phyloP scores from a whole-genome alignment of 2,329 filamentous ascomycete genomes.

The Colletotrichum tamarilloi region DNA sequence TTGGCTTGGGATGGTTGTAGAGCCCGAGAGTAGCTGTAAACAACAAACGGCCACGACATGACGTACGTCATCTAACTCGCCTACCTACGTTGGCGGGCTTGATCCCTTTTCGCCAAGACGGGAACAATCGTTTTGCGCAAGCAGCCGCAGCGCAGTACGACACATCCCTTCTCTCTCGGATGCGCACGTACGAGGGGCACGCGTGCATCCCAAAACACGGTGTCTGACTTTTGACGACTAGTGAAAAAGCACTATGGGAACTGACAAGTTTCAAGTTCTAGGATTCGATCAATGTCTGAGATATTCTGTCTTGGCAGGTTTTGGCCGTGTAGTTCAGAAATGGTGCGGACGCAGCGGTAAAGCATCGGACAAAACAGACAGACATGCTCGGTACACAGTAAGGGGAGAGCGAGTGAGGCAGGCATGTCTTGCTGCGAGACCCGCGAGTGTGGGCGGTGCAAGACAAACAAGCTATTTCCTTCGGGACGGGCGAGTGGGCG shows the following conservation, averaged over 20 bases:
- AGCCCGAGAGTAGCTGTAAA: not conserved
- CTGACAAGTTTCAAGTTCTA: not conserved
- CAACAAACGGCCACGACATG: not conserved
- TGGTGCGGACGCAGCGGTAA: not conserved
- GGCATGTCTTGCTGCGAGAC: not conserved
- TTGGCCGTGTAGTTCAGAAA: not conserved
- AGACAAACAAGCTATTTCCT: not conserved
- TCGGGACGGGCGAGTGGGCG: not conserved
- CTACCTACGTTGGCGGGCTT: conserved; percentile 1
- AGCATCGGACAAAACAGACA: not conserved
- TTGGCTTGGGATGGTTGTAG: too few species aligned
- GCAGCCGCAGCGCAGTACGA: not conserved
- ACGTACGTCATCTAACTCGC: conserved; percentile 18
- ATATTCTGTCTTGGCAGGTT: not conserved
- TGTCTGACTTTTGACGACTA: not conserved
- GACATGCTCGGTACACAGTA: too few species aligned
- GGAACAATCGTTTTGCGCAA: not conserved
- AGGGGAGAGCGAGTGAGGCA: not conserved
- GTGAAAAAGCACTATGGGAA: not conserved
- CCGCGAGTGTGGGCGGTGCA: not conserved
- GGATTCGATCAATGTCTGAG: not conserved
- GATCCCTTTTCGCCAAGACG: conserved; percentile 31
- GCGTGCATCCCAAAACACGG: not conserved
- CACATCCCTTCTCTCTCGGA: not conserved
- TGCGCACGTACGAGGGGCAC: not conserved